These are phyloP conservation scores for Phialemonium atrogriseum DNA, from an alignment of 2,329 filamentous ascomycete species.

Conservation along the genomic window DNA sequence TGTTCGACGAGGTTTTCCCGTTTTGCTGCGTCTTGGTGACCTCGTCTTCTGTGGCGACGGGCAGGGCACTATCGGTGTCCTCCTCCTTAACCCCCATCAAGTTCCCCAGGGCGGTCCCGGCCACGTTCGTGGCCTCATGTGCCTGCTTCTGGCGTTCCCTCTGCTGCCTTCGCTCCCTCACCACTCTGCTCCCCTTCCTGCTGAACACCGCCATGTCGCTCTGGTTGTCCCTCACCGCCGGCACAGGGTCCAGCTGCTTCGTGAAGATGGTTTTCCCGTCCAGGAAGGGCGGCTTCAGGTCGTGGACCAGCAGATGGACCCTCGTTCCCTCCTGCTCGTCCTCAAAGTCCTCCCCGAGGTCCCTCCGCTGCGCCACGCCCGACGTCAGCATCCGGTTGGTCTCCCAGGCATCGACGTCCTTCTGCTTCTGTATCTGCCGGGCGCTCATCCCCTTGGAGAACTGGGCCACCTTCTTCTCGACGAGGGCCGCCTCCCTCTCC, in stretches of 20 bases:
- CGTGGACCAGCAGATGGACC: constrained; percentile 86
- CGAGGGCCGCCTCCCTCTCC: constrained; percentile 65
- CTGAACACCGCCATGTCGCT: constrained; percentile 99
- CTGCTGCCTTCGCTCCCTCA: constrained; percentile 84
- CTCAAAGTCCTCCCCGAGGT: constrained; percentile 73
- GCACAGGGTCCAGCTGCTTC: constrained; percentile 91
- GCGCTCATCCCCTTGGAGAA: constrained; percentile 56
- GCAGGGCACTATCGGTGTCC: constrained; percentile 80
- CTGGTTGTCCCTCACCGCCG: constrained; percentile 84
- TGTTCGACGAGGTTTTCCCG: constrained; percentile 48
- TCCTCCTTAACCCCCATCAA: constrained; percentile 93
- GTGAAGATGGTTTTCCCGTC: constrained; percentile 95
- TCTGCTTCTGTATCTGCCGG: constrained; percentile 75
- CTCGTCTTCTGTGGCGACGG: constrained; percentile 65
- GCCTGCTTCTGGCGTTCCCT: constrained; percentile 90
- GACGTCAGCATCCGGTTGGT: constrained; percentile 97
- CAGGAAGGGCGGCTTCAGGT: constrained; percentile 86
- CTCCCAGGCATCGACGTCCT: constrained; percentile 96
- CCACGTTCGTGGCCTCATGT: constrained; percentile 87
- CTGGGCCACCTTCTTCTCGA: constrained; percentile 71
- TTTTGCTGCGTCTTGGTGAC: constrained; percentile 45
- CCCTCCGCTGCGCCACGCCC: constrained; percentile 83
- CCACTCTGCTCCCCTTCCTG: constrained; percentile 86
- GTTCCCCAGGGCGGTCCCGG: constrained; percentile 86
- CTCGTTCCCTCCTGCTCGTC: constrained; percentile 86